These are phyloP conservation scores for Tephrocybe sp. DNA, from an alignment of 768 basidiomycete genomes.

Conservation along the genomic window DNA sequence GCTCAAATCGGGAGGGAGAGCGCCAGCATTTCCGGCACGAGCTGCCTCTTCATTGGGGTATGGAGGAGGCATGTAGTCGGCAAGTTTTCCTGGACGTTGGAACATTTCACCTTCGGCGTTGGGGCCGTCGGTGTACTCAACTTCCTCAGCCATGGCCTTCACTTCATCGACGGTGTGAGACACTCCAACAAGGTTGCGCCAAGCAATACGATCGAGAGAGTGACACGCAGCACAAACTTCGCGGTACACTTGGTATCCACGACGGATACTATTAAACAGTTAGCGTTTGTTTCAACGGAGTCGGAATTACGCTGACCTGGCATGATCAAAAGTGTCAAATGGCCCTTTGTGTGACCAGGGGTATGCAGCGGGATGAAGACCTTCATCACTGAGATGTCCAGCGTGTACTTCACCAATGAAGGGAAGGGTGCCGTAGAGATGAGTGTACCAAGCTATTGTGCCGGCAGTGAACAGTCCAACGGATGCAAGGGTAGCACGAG, in stretches of 20 bases:
- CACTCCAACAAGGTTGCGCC: conserved; percentile 98
- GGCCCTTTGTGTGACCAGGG: conserved; percentile 92
- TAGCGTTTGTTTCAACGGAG: conserved; percentile 1
- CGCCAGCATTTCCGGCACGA: conserved; percentile 89
- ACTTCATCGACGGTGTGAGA: conserved; percentile 93
- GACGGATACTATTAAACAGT: conserved; percentile 67
- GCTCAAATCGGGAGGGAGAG: conserved; percentile 94
- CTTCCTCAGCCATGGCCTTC: conserved; percentile 90
- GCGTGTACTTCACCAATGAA: conserved; percentile 93
- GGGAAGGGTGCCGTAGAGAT: conserved; percentile 86
- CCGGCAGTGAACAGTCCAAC: conserved; percentile 78
- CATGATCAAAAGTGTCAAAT: conserved; percentile 94
- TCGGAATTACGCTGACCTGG: conserved; percentile 61
- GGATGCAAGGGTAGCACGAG: conserved; percentile 72
- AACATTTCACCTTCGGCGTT: conserved; percentile 97
- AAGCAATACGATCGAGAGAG: conserved; percentile 98
- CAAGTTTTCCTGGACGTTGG: conserved; percentile 95
- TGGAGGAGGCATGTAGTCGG: conserved; percentile 93
- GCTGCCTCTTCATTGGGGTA: conserved; percentile 99
- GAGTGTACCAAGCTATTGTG: conserved; percentile 95
- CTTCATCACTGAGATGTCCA: conserved; percentile 89
- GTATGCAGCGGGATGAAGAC: conserved; percentile 81
- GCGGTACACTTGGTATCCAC: conserved; percentile 96
- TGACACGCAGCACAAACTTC: conserved; percentile 99
- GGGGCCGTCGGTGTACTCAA: conserved; percentile 96